Evolutionary conservation across 129 eudicot species (phyloP), one percentile per base, ranked within the genome.

Genomic region (Pulicaria dysenterica): DNA sequence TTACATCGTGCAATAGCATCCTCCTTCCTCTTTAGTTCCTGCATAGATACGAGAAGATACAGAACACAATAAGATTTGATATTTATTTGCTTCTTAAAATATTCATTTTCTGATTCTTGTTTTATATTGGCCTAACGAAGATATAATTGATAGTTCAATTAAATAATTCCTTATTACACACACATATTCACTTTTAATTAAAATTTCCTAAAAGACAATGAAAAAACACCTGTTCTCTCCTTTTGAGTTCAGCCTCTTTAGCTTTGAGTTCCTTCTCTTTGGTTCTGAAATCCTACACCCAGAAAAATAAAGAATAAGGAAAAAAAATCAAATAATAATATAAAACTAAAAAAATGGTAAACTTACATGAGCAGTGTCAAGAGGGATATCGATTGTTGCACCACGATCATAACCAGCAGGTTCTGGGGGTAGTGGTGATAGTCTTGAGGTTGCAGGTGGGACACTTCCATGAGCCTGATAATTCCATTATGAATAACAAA

Each of bases 11-110:
- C 75, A 53, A 94, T 79, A 60, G 93, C 94, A 14, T 90, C 99
- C 82, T 94, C 99, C 79, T 87, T 88, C 86, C 99, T 86, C 83
- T 88, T 90, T 3, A 94, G 67, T 16, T 94, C 99, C 99, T 91
- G 81, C 80, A 74, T 69, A 45, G 12, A 81, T 39, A 61, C 7
- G 45, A 70, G 36, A 34, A 64, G 36, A 17, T 11, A 13, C 42
- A 19, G 39, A 16, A 61, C 73, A 75, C 11, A 45, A 13, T 65
- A 64, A 24, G 10, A 4, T 19, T 34, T 56, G 4, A 5, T 17
- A 39, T 44, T 41, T 37, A 8, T 44, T 67, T 10, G 6, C 15
- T 40, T 44, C 7, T 6, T 37, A 57, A 10, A 3, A 43, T 44
- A 38, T 56, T 24, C 11, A 37, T 15, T 44, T 44, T 17, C 36